Evolutionary conservation across 2,329 filamentous ascomycete species (phyloP).

Genomic region (Alternaria atra): DNA sequence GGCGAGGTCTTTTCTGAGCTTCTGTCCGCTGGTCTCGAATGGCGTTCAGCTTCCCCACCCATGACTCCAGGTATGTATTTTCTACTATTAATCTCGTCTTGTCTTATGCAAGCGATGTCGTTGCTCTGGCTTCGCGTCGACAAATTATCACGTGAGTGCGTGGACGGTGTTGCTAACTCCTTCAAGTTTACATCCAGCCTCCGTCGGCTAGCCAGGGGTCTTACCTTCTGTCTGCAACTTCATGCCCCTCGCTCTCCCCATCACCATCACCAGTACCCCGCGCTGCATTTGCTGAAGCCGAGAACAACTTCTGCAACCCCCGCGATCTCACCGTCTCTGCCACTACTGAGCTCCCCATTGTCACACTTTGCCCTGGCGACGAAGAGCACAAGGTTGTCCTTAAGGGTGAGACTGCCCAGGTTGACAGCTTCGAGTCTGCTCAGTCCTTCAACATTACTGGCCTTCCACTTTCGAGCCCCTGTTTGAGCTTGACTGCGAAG

Average conservation of each 20-base stretch:
- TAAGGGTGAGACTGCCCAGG: slow-evolving; percentile 55
- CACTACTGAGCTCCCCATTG: slow-evolving; percentile 70
- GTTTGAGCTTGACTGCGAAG: slow-evolving; percentile 89
- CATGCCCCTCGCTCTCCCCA: slow-evolving; percentile 85
- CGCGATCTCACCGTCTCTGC: slow-evolving; percentile 81
- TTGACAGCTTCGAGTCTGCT: slow-evolving; percentile 48
- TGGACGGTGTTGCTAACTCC: slow-evolving; percentile 34
- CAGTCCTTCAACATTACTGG: slow-evolving; percentile 59
- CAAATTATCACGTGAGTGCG: background rate
- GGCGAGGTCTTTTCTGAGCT: slow-evolving; percentile 75
- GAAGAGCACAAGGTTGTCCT: slow-evolving; percentile 66
- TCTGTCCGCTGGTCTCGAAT: slow-evolving; percentile 78
- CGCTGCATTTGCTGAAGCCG: slow-evolving; percentile 72
- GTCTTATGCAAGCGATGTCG: background rate
- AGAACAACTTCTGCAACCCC: slow-evolving; percentile 90
- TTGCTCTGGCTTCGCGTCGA: background rate
- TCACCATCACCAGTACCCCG: slow-evolving; percentile 82
- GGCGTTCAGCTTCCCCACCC: slow-evolving; percentile 79
- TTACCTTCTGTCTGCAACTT: slow-evolving; percentile 75
- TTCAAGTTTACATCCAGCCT: slow-evolving; percentile 71
- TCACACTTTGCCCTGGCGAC: slow-evolving; percentile 69
- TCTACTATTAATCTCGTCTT: background rate
- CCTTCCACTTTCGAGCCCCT: slow-evolving; percentile 81
- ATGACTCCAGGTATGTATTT: slow-evolving; percentile 83
- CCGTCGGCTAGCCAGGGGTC: slow-evolving; percentile 70